Evolutionary conservation across 805 yeast genomes (phyloP).

Genomic region (Nakazawaea laoshanensis): DNA sequence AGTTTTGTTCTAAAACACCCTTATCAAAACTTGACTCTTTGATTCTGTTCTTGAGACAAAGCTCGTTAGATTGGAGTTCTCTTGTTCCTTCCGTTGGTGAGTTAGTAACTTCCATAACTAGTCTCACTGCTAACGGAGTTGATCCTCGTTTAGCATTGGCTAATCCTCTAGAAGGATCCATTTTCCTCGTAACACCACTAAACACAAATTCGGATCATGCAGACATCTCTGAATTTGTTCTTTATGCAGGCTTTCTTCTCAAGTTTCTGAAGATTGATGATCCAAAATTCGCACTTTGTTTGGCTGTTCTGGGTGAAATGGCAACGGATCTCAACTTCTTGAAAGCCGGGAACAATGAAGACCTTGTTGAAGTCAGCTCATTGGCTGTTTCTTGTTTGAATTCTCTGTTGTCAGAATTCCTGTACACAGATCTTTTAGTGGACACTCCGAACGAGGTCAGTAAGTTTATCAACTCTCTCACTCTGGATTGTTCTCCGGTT

Average conservation of each 20-base stretch:
- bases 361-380: conserved; percentile 2
- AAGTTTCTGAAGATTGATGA: neutral
- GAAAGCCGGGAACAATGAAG: conserved; percentile 15
- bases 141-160: conserved; percentile 34
- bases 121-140: conserved; percentile 19
- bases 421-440: too few relatives aligned
- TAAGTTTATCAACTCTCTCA: too few relatives aligned
- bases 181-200: conserved; percentile 20
- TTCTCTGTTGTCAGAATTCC: too few relatives aligned
- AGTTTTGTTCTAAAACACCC: too few relatives aligned
- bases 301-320: conserved; percentile 27
- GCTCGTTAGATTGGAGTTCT: too few relatives aligned
- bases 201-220: neutral
- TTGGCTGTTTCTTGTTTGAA: neutral
- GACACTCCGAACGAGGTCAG: too few relatives aligned
- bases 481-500: neutral
- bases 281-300: conserved; percentile 8
- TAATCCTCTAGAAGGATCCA: conserved; percentile 35
- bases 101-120: too few relatives aligned
- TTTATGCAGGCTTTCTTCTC: conserved; percentile 2
- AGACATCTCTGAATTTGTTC: conserved; percentile 2
- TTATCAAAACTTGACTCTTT: neutral
- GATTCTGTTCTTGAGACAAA: conserved; percentile 12
- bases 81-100: too few relatives aligned
- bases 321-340: conserved; percentile 29